Base-by-base conservation (phyloP, 192 early-diverging fungal species). In the Coemansia asiatica region DNA sequence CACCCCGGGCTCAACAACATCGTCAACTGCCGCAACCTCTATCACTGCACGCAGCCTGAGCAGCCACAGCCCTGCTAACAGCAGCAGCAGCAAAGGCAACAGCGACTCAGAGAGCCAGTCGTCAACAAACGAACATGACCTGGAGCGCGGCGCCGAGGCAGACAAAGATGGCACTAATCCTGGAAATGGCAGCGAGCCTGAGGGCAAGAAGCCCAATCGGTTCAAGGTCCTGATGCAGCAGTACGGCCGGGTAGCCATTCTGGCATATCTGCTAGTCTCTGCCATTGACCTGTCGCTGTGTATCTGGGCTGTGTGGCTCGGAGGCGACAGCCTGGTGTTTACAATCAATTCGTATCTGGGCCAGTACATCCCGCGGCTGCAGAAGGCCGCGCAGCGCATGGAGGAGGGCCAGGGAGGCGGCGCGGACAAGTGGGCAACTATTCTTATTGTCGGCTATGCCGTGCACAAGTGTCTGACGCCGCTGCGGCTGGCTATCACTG, bases 381-480 rank as follows among this genome's bases (percentile, higher is more conserved):
- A 79, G 60, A 78, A 75, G 63, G 81, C 81, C 4, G 81, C 76
- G 9, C 63, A 75, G 69, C 46, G 56, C 46, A 77, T 83, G 81
- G 67, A 71, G 26, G 75, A 76, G 53, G 80, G 80, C 19, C 56
- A 71, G 57, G 35, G 38, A 26, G 75, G 80, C 47, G 80, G 80
- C 4, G 68, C 71, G 0, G 80, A 77, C 68, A 76, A 66, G 63
- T 82, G 80, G 80, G 74, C 69, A 27, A 82, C 80, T 16, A 82
- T 82, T n/a, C 19, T 82, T 56, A 59, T 82, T 22, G 80, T 82
- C 12, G 80, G 71, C 36, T 82, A 82, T 28, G 80, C 80, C 1
- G 68, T 82, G 33, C 80, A 82, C 68, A 82, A 82, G 60, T 76
- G 74, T 47, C 63, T 82, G 62, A 82, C 75, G 29, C 80, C 80